These are phyloP conservation scores for Lanmaoa pseudosensibilis DNA, from an alignment of 768 basidiomycete genomes.

Conservation along the genomic window DNA sequence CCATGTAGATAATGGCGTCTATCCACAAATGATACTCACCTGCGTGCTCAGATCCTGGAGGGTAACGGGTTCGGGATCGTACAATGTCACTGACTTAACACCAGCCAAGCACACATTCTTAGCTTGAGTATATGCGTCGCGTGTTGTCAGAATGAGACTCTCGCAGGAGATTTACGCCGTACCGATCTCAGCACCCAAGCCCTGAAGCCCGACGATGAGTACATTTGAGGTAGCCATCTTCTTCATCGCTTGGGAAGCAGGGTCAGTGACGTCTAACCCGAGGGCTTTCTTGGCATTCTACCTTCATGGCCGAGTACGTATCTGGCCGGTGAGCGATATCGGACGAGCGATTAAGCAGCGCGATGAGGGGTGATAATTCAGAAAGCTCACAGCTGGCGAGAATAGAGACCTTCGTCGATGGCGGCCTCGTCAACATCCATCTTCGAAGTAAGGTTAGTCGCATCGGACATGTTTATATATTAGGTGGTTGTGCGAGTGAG, in stretches of 20 bases:
- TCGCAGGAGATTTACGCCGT: conserved; percentile 19
- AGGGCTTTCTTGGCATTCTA: conserved; percentile 26
- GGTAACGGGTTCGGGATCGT: conserved; percentile 85
- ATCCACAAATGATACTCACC: conserved; percentile 43
- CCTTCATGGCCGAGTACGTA: conserved; percentile 98
- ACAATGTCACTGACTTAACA: conserved; percentile 95
- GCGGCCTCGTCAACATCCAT: conserved; percentile 88
- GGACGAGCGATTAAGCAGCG: conserved; percentile 13
- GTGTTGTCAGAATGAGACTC: conserved; percentile 9
- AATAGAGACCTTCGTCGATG: conserved; percentile 93
- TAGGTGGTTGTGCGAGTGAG: conserved; percentile 1
- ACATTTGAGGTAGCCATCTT: conserved; percentile 97
- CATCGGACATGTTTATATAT: conserved; percentile 36
- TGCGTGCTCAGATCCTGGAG: conserved; percentile 93
- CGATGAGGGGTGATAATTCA: conserved; percentile 16
- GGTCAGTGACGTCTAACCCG: conserved; percentile 17
- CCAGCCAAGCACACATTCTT: conserved; percentile 96
- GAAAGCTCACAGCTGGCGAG: conserved; percentile 79
- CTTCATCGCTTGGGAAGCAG: conserved; percentile 84
- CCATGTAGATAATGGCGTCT: conserved; percentile 7
- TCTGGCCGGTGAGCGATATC: conserved; percentile 40
- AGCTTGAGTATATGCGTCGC: conserved; percentile 41
- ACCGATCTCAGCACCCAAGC: conserved; percentile 96
- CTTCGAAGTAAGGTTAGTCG: conserved; percentile 39
- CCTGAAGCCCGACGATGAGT: conserved; percentile 87